phyloP scores from a whole-genome alignment of 495 filamentous ascomycete species.

The Hypomontagnella submonticulosa region DNA sequence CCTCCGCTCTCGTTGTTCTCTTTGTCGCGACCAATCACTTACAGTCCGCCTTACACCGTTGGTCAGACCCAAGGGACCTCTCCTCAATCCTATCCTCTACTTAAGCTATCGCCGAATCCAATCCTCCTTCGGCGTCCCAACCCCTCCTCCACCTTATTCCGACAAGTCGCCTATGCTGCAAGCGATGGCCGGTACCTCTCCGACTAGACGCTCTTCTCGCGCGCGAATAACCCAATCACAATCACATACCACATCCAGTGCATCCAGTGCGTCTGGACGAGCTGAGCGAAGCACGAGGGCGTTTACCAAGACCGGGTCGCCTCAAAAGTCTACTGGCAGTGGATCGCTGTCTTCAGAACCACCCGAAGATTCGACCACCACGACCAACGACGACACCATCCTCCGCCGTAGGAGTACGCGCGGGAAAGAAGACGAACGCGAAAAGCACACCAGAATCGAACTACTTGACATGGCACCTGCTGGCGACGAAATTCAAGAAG shows the following conservation, averaged over 20 bases:
- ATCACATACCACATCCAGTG: constrained; percentile 81
- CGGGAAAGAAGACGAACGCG: constrained; percentile 61
- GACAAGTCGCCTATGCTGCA: constrained; percentile 44
- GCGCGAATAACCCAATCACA: constrained; percentile 84
- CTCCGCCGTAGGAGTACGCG: constrained; percentile 69
- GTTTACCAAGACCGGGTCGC: constrained; percentile 76
- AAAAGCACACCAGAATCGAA: constrained; percentile 56
- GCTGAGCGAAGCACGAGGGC: constrained; percentile 76
- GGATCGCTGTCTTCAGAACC: constrained; percentile 82
- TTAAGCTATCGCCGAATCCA: constrained; percentile 14
- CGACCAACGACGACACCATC: constrained; percentile 56
- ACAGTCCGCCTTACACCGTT: constrained; percentile 22
- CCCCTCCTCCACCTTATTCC: constrained; percentile 39
- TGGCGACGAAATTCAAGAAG: constrained; percentile 76
- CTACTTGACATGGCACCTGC: constrained; percentile 64
- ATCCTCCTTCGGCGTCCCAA: constrained; percentile 8
- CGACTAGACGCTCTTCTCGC: constrained; percentile 86
- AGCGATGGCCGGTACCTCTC: constrained; percentile 69
- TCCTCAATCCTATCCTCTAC: constrained; percentile 22
- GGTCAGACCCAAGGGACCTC: constrained; percentile 12
- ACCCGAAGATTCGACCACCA: constrained; percentile 67
- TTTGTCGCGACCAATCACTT: constrained; percentile 44
- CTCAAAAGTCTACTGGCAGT: constrained; percentile 76
- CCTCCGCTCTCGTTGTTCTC: constrained; percentile 30
- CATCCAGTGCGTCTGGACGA: constrained; percentile 71